phyloP scores from a whole-genome alignment of 176 grass and related monocot species.

The maize (Zea mays) region Zm-B73-REFERENCE-NAM-5.0 NC_050096.1:31044001-31044500 shows the following conservation, averaged over 20 bases:
- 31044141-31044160: not conserved
- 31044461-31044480: not conserved
- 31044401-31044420: constrained; percentile 1
- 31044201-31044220: not conserved
- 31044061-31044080: no score
- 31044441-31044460: constrained; percentile 27
- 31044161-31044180: not conserved
- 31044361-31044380: constrained; percentile 2
- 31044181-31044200: not conserved
- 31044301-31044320: constrained; percentile 14
- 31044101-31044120: not conserved
- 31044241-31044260: constrained; percentile 11
- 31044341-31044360: constrained; percentile 8
- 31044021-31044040: no score
- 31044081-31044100: no score
- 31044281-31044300: not conserved
- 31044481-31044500: constrained; percentile 59
- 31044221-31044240: not conserved
- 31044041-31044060: no score
- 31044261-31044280: not conserved
- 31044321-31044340: not conserved
- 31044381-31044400: constrained; percentile 9
- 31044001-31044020: no score
- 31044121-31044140: not conserved
- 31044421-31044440: not conserved